These are phyloP conservation scores for Aureobasidium sp. DNA, from an alignment of 2,329 filamentous ascomycete species.

Conservation along the genomic window DNA sequence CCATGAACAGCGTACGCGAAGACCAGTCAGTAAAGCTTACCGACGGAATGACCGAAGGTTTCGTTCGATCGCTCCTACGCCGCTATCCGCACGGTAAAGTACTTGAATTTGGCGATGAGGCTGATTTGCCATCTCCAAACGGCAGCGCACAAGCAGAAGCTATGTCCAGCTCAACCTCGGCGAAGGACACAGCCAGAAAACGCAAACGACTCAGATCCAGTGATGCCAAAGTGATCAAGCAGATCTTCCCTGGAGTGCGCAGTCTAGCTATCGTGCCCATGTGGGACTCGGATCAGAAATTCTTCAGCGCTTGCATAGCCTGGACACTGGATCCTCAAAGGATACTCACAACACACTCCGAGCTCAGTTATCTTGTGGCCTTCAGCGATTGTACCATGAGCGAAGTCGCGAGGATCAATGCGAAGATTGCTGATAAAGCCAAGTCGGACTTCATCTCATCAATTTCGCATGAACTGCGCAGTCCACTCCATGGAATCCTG, in stretches of 20 bases:
- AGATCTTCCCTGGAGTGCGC: slow-evolving; percentile 34
- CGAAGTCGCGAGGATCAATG: slow-evolving; percentile 33
- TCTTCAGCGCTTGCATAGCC: slow-evolving; percentile 22
- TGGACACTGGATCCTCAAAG: slow-evolving; percentile 35
- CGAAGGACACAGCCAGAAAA: no score
- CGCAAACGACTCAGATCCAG: not conserved
- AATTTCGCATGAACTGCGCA: slow-evolving; percentile 44
- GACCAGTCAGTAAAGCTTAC: not conserved
- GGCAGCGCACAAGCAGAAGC: no score
- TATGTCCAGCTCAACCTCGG: no score
- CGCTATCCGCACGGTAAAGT: slow-evolving; percentile 30
- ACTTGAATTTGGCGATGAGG: no score
- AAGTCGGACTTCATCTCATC: slow-evolving; percentile 46
- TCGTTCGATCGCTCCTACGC: slow-evolving; percentile 21
- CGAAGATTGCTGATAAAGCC: slow-evolving; percentile 36
- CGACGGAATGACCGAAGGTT: slow-evolving; percentile 18
- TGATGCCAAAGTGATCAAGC: slow-evolving; percentile 2
- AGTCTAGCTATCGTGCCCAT: slow-evolving; percentile 42
- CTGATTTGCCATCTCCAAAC: no score
- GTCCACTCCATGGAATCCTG: slow-evolving; percentile 40
- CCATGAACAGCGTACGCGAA: not conserved
- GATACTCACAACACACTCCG: slow-evolving; percentile 27
- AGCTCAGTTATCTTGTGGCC: slow-evolving; percentile 36
- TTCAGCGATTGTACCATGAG: slow-evolving; percentile 36
- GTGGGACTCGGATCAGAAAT: slow-evolving; percentile 35